Conservation (phyloP, 495 filamentous ascomycete species). For the Xylaria curta region DNA sequence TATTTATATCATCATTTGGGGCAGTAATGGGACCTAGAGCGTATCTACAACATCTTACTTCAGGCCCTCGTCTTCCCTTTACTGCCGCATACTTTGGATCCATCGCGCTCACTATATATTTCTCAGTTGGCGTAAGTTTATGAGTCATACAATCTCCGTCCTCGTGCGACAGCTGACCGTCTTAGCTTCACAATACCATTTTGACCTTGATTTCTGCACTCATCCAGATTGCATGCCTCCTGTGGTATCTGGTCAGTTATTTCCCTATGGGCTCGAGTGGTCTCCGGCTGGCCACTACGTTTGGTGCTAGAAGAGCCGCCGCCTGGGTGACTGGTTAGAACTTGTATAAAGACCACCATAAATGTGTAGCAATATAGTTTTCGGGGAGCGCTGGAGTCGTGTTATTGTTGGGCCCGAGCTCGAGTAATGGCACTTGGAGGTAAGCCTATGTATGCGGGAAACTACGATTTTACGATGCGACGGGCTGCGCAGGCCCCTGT, state of each 20-base stretch:
- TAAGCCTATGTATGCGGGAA: not conserved
- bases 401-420: not conserved
- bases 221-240: constrained; percentile 77
- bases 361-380: constrained; percentile 14
- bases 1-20: constrained; percentile 93
- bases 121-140: constrained; percentile 83
- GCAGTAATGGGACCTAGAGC: constrained; percentile 87
- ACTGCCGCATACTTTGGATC: constrained; percentile 97
- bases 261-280: constrained; percentile 96
- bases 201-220: constrained; percentile 85
- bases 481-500: not conserved
- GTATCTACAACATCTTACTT: constrained; percentile 86
- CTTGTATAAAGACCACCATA: constrained; percentile 1
- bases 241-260: constrained; percentile 97
- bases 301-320: constrained; percentile 81
- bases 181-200: constrained; percentile 76
- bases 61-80: constrained; percentile 85
- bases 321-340: constrained; percentile 84
- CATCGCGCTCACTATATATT: constrained; percentile 88
- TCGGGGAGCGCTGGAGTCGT: constrained; percentile 19
- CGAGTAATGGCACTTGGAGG: not conserved
- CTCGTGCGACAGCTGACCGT: constrained; percentile 32
- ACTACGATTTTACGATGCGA: constrained; percentile 7
- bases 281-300: constrained; percentile 81
- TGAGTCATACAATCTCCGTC: not conserved